Evolutionary conservation across 148 eudicot genomes (phyloP).

Genomic region (Chenopodium quinoa): DNA sequence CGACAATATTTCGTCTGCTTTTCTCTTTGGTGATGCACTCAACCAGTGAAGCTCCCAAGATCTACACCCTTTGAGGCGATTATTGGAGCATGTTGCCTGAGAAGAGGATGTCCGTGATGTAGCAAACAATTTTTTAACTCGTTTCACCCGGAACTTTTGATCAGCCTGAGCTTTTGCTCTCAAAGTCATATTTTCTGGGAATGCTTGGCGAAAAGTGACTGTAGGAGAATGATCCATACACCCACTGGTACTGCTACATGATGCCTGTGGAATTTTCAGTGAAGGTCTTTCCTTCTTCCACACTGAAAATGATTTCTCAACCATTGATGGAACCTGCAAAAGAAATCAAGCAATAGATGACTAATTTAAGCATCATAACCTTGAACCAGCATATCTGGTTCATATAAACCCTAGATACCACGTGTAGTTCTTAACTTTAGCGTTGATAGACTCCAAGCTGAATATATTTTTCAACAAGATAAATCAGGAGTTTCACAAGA

Average conservation of each 20-base stretch:
- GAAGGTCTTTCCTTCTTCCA: conserved; percentile 44
- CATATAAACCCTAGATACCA: neutral
- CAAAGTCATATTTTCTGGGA: conserved; percentile 33
- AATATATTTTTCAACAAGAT: neutral
- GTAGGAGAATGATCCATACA: conserved; percentile 18
- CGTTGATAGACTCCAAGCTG: neutral
- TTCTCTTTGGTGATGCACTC: conserved; percentile 30
- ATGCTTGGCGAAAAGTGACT: conserved; percentile 35
- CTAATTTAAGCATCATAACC: neutral
- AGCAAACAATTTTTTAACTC: conserved; percentile 20
- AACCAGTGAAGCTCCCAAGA: conserved; percentile 33
- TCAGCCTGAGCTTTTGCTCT: conserved; percentile 29
- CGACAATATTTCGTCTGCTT: conserved; percentile 47
- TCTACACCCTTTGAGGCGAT: conserved; percentile 17
- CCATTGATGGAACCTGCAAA: conserved; percentile 53
- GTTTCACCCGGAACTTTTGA: conserved; percentile 22
- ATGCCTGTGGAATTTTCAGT: conserved; percentile 22
- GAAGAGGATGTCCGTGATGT: conserved; percentile 16
- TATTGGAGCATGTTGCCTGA: conserved; percentile 13
- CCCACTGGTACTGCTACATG: conserved; percentile 2
- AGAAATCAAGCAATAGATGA: neutral
- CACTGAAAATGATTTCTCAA: conserved; percentile 42
- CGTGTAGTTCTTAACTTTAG: neutral
- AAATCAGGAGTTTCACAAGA: neutral
- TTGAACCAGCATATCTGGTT: neutral